Conservation (phyloP, 1,284 basidiomycete species). For the Limonomyces culmigenus region DNA sequence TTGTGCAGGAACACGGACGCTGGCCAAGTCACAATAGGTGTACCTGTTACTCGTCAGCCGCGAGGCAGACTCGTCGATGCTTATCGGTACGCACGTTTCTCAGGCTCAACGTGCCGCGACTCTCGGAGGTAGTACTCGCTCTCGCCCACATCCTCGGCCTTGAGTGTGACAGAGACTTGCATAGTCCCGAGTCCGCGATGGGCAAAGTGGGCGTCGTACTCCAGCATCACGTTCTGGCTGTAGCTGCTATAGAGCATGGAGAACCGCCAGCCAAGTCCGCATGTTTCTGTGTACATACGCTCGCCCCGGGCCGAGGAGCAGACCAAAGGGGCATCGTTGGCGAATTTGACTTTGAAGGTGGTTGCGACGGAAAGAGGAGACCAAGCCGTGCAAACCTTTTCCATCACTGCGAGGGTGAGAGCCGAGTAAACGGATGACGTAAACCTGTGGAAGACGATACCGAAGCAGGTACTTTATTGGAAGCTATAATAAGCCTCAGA, state of each 20-base stretch:
- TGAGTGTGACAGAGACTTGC: background rate
- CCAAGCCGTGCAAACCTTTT: background rate
- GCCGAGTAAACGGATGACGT: no score
- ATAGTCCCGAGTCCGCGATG: background rate
- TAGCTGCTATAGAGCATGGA: background rate
- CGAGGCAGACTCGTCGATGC: background rate
- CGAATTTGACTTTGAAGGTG: background rate
- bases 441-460: no score
- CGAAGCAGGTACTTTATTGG: no score
- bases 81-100: background rate
- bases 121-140: background rate
- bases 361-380: background rate
- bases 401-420: background rate
- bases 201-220: background rate
- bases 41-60: background rate
- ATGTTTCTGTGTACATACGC: background rate
- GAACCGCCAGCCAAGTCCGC: constrained; percentile 1
- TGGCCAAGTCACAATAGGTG: background rate
- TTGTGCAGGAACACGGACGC: background rate
- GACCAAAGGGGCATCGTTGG: background rate
- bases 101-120: background rate
- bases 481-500: no score
- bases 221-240: background rate
- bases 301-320: background rate
- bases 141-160: background rate